Evolutionary conservation across 192 early-diverging fungal species (phyloP), one percentile per base, ranked within the genome.

Genomic region (Entrophospora sp.): DNA sequence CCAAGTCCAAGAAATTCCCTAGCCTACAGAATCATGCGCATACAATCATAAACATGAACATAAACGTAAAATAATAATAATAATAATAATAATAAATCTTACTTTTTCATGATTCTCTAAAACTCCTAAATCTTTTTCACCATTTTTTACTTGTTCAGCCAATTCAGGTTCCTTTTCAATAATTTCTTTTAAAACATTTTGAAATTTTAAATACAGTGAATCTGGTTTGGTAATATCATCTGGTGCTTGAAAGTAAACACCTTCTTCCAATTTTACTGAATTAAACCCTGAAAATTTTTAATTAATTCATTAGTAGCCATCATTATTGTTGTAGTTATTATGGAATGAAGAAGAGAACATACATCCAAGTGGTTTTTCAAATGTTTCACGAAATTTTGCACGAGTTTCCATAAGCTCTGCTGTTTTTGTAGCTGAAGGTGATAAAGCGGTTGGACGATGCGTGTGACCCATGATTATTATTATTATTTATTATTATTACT

Each of bases 341-440:
- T 28, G 8, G 25, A 7, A 30, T 27, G 43, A 0, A 30, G 3
- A 24, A 31, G 13, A 64, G 3, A n/a, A 53, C 49, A 37, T 55
- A 65, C 64, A 52, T 3, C 64, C 64, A 25, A 65, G 35, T 53
- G 24, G 37, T 20, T 65, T 20, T 65, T 65, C 64, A 55, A 65
- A 65, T 12, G 45, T 43, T 38, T 6, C 53, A 31, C 64, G 64
- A 25, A 65, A 65, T n/a, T 36, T 12, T 14, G 49, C 16, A 44
- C 64, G 31, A 31, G 64, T 27, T 2, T 65, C 45, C 64, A 53
- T 65, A 28, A 65, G 27, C 31, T 65, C 49, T 49, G 49, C 64
- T 8, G 64, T 65, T 36, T 34, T 45, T 20, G 18, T 14, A 18
- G 64, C 64, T 31, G 48, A 28, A 9, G 64, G 64, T 14, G 44